phyloP scores from a whole-genome alignment of 2,329 filamentous ascomycete genomes.

The Grosmannia serpens region DNA sequence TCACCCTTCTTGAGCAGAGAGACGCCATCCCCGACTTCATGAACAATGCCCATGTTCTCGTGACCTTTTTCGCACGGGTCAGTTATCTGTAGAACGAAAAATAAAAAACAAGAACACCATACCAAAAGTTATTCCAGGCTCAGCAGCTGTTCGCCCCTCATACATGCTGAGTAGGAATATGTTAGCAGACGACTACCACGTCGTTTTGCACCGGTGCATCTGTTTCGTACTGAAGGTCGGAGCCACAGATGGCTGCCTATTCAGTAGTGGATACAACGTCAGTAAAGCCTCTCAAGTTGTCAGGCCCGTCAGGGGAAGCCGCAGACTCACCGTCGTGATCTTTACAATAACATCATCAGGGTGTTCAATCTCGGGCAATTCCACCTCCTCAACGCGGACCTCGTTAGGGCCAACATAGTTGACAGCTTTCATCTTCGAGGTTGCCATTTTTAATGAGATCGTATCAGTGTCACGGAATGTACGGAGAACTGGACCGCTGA shows the following conservation, averaged over 20 bases:
- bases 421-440: neutral
- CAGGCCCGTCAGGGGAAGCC: neutral
- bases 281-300: neutral
- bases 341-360: neutral
- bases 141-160: slow-evolving; percentile 1
- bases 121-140: neutral
- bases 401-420: neutral
- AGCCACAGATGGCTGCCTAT: neutral
- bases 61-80: neutral
- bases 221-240: neutral
- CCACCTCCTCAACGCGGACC: neutral
- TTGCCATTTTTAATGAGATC: neutral
- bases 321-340: neutral
- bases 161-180: neutral
- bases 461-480: neutral
- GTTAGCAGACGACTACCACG: neutral
- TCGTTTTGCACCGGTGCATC: neutral
- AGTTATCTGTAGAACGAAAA: neutral
- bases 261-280: neutral
- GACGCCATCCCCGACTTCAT: neutral
- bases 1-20: neutral
- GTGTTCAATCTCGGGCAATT: neutral
- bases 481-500: neutral
- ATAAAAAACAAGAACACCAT: neutral
- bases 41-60: slow-evolving; percentile 1